phyloP scores from a whole-genome alignment of 352 stramenopile genomes.

The Phytopythium oedochilum region DNA sequence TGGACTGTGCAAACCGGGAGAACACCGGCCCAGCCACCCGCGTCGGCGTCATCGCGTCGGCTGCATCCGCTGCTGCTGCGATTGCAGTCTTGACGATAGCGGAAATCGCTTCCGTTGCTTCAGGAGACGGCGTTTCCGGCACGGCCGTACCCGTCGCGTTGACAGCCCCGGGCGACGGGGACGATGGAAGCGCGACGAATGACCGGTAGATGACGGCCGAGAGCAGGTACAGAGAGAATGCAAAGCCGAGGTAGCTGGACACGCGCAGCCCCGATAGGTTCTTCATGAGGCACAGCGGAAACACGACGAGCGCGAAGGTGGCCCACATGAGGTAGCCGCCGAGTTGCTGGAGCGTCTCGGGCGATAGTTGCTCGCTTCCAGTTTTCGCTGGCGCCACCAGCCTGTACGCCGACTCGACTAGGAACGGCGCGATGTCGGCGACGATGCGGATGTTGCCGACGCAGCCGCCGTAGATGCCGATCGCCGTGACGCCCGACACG shows the following conservation, averaged over 20 bases:
- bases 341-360: slow-evolving; percentile 13
- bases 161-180: neutral
- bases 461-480: slow-evolving; percentile 68
- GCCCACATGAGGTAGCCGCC: slow-evolving; percentile 46
- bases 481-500: slow-evolving; percentile 56
- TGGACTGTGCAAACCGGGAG: slow-evolving; percentile 39
- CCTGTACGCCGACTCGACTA: slow-evolving; percentile 27
- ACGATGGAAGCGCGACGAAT: slow-evolving; percentile 20
- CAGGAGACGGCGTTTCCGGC: neutral
- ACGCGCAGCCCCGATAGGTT: slow-evolving; percentile 60
- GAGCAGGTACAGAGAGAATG: slow-evolving; percentile 62
- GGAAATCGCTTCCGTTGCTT: neutral
- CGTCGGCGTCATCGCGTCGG: slow-evolving; percentile 17
- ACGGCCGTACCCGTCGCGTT: neutral
- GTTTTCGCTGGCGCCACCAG: slow-evolving; percentile 10
- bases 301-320: slow-evolving; percentile 46
- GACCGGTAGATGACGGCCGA: slow-evolving; percentile 50
- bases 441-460: slow-evolving; percentile 71
- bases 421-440: slow-evolving; percentile 58
- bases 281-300: slow-evolving; percentile 69
- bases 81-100: slow-evolving; percentile 8
- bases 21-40: slow-evolving; percentile 24
- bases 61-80: slow-evolving; percentile 11
- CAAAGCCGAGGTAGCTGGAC: slow-evolving; percentile 68
- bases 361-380: slow-evolving; percentile 7